Conservation (phyloP, 2,329 filamentous ascomycete species). For the Penicillium sp. region DNA sequence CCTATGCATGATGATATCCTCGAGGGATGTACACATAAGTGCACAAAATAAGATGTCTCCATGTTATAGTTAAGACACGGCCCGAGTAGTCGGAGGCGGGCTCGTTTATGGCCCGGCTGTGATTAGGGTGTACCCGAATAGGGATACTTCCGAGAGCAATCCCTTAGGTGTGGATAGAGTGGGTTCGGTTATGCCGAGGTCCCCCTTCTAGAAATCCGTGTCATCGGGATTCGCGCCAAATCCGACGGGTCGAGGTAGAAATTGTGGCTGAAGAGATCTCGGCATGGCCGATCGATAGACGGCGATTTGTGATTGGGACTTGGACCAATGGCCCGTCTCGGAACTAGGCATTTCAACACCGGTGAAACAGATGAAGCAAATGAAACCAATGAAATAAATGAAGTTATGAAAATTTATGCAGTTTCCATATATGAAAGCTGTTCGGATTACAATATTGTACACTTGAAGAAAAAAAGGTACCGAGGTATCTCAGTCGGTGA, state of each 20-base stretch:
- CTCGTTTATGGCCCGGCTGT: neutral
- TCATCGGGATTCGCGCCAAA: neutral
- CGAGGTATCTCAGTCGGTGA: neutral
- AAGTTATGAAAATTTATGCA: neutral
- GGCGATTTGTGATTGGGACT: conserved; percentile 2
- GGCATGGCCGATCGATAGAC: neutral
- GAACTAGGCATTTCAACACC: neutral
- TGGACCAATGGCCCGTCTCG: neutral
- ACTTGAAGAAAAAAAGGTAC: neutral
- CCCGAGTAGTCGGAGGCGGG: neutral
- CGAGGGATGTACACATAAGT: neutral
- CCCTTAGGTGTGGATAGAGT: neutral
- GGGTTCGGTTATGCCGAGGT: neutral
- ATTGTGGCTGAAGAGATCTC: neutral
- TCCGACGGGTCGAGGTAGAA: neutral
- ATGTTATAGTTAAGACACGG: neutral
- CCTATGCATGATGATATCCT: neutral
- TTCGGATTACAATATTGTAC: neutral
- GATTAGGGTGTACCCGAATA: neutral
- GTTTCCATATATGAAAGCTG: neutral
- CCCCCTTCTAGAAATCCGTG: neutral
- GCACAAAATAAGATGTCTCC: neutral
- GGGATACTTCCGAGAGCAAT: neutral
- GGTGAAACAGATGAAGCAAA: neutral
- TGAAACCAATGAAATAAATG: neutral